phyloP scores from a whole-genome alignment of 2,329 filamentous ascomycete genomes.

The Pseudogymnoascus sp. region DNA sequence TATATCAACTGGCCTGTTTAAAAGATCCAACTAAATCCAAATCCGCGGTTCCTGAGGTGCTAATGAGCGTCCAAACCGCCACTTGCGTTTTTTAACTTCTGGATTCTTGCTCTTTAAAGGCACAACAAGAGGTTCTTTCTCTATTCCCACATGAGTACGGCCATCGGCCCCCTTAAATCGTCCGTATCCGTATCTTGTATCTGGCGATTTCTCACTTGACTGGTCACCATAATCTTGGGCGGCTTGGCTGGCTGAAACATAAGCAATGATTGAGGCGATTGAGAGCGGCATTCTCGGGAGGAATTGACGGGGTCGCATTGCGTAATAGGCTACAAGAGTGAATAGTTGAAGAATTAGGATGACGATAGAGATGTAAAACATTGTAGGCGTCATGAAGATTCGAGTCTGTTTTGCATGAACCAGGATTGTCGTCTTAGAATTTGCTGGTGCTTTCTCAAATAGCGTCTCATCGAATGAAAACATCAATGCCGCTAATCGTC shows the following conservation, averaged over 20 bases:
- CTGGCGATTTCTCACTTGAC: neutral
- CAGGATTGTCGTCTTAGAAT: slow-evolving; percentile 14
- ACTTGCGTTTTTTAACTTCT: slow-evolving; percentile 12
- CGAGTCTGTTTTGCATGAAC: slow-evolving; percentile 28
- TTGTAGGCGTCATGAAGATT: slow-evolving; percentile 40
- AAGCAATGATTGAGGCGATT: slow-evolving; percentile 39
- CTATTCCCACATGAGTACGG: slow-evolving; percentile 41
- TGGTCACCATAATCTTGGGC: slow-evolving; percentile 26
- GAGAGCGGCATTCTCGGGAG: slow-evolving; percentile 45
- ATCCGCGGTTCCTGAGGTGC: slow-evolving; percentile 13
- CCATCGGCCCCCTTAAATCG: slow-evolving; percentile 41
- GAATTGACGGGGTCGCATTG: slow-evolving; percentile 32
- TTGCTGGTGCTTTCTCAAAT: slow-evolving; percentile 23
- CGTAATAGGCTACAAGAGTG: slow-evolving; percentile 37
- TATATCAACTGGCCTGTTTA: neutral
- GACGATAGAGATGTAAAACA: slow-evolving; percentile 37
- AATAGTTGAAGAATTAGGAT: slow-evolving; percentile 38
- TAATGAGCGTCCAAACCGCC: neutral
- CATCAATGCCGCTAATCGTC: slow-evolving; percentile 34
- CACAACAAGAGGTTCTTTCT: slow-evolving; percentile 38
- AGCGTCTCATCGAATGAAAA: slow-evolving; percentile 36
- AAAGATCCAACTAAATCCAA: slow-evolving; percentile 15
- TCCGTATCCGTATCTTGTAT: slow-evolving; percentile 39
- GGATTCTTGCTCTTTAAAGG: slow-evolving; percentile 21
- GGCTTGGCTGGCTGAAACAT: slow-evolving; percentile 39